These are phyloP conservation scores for Alternaria sp. DNA, from an alignment of 2,329 filamentous ascomycete species.

Conservation along the genomic window DNA sequence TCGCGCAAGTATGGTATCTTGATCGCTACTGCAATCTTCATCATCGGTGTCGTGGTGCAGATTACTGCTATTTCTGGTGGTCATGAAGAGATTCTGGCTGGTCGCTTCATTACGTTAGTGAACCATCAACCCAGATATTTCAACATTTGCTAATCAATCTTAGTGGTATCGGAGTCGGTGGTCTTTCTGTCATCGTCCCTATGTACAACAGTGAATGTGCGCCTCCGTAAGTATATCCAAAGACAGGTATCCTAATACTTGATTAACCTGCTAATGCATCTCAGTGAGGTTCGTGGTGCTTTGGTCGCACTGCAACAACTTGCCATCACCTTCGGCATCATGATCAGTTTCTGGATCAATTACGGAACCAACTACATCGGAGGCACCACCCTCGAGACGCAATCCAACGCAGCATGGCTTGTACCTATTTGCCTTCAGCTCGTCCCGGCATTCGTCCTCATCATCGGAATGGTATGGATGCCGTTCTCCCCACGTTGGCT, in stretches of 20 bases:
- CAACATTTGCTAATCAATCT: conserved; percentile 15
- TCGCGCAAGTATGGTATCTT: conserved; percentile 74
- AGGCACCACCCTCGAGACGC: conserved; percentile 65
- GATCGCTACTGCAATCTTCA: conserved; percentile 70
- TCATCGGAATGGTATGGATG: conserved; percentile 78
- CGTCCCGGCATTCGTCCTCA: conserved; percentile 69
- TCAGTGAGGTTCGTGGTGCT: conserved; percentile 66
- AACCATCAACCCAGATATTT: accelerated
- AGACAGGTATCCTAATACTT: accelerated
- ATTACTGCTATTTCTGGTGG: conserved; percentile 65
- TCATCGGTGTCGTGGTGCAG: conserved; percentile 73
- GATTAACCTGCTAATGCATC: conserved; percentile 49
- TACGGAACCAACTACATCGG: conserved; percentile 55
- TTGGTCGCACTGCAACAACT: conserved; percentile 69
- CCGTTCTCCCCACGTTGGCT: conserved; percentile 81
- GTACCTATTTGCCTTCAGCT: conserved; percentile 76
- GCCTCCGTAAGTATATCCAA: conserved; percentile 54
- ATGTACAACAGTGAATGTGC: conserved; percentile 55
- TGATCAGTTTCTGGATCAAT: conserved; percentile 44
- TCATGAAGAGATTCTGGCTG: conserved; percentile 68
- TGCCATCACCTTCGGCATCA: conserved; percentile 62
- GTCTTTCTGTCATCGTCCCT: conserved; percentile 71
- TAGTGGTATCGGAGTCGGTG: conserved; percentile 69
- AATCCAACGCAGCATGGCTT: conserved; percentile 73
- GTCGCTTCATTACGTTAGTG: conserved; percentile 69